Evolutionary conservation across 1,284 basidiomycete genomes (phyloP).

Genomic region (Rhizoctonia solani): DNA sequence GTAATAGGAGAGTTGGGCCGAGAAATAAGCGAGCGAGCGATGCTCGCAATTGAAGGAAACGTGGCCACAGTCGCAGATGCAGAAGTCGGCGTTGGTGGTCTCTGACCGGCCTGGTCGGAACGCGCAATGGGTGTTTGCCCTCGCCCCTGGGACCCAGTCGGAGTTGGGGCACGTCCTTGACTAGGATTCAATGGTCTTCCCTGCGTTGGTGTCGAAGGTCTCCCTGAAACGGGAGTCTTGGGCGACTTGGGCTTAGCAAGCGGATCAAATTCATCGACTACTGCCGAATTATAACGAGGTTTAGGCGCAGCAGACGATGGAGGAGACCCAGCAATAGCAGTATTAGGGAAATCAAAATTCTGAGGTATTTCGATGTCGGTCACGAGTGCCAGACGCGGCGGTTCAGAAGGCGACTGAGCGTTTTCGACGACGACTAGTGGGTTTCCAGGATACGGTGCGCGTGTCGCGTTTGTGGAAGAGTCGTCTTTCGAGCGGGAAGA

Average conservation of each 20-base stretch:
- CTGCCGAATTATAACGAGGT: slow-evolving; percentile 23
- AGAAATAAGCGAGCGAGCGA: slow-evolving; percentile 57
- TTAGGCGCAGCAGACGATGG: background rate
- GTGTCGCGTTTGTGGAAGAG: too few species aligned
- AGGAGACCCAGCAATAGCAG: too few species aligned
- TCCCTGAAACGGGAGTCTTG: slow-evolving; percentile 65
- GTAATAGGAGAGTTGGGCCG: background rate
- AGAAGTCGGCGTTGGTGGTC: slow-evolving; percentile 40
- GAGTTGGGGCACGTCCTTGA: too few species aligned
- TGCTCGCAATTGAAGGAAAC: slow-evolving; percentile 63
- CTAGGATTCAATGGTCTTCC: background rate
- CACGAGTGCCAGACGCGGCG: slow-evolving; percentile 16
- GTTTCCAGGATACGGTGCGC: too few species aligned
- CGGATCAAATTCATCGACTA: slow-evolving; percentile 62
- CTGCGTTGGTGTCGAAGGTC: slow-evolving; percentile 49
- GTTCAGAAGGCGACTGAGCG: background rate
- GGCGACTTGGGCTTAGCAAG: slow-evolving; percentile 58
- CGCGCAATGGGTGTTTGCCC: slow-evolving; percentile 36
- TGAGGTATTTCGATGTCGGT: slow-evolving; percentile 28
- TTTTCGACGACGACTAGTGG: background rate
- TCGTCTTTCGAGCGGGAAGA: too few species aligned
- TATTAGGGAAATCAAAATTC: slow-evolving; percentile 13
- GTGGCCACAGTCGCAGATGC: slow-evolving; percentile 48
- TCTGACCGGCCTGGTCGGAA: slow-evolving; percentile 41
- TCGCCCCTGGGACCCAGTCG: background rate